A percentile compares a stretch with the other conserved stretches of the same genome.
Evolutionary conservation across 2,329 filamentous ascomycete species (phyloP).

Genomic region (Ceratocystis smalleyi): DNA sequence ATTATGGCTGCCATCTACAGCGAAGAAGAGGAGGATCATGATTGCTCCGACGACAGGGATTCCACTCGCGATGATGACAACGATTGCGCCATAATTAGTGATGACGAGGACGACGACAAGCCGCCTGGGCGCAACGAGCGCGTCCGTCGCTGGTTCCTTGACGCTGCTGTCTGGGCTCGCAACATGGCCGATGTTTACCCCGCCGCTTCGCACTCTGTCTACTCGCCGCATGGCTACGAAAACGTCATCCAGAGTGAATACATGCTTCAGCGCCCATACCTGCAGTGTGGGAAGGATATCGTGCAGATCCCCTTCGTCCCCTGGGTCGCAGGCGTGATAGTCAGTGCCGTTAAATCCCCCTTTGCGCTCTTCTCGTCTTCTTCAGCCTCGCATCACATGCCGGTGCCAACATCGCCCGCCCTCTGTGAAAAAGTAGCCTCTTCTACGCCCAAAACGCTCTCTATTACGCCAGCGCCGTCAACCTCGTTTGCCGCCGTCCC

Average conservation of each 20-base stretch:
- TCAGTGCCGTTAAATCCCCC: slow-evolving; percentile 13
- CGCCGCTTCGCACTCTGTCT: slow-evolving; percentile 9
- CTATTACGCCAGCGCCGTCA: slow-evolving; percentile 6
- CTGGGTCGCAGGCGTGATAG: slow-evolving; percentile 10
- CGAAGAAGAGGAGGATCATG: slow-evolving; percentile 8
- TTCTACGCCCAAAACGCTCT: slow-evolving; percentile 13
- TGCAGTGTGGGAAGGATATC: slow-evolving; percentile 13
- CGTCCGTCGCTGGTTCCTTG: slow-evolving; percentile 12
- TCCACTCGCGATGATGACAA: not conserved
- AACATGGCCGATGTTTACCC: slow-evolving; percentile 16
- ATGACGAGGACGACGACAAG: slow-evolving; percentile 11
- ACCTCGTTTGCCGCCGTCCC: slow-evolving; percentile 13
- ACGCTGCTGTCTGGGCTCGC: slow-evolving; percentile 13
- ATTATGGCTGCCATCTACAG: slow-evolving; percentile 15
- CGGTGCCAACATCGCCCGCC: slow-evolving; percentile 10
- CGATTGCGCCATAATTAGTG: slow-evolving; percentile 9
- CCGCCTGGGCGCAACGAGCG: slow-evolving; percentile 8
- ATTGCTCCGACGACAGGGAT: not conserved
- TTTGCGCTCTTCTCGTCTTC: slow-evolving; percentile 5
- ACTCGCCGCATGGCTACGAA: slow-evolving; percentile 7
- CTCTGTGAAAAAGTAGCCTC: slow-evolving; percentile 15
- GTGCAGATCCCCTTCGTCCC: slow-evolving; percentile 15
- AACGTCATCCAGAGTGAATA: slow-evolving; percentile 11
- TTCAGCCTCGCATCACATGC: not conserved
- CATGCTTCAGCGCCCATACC: slow-evolving; percentile 13